Conservation (phyloP, 306 rosid species). For the Pyrus pyrifolia region DNA sequence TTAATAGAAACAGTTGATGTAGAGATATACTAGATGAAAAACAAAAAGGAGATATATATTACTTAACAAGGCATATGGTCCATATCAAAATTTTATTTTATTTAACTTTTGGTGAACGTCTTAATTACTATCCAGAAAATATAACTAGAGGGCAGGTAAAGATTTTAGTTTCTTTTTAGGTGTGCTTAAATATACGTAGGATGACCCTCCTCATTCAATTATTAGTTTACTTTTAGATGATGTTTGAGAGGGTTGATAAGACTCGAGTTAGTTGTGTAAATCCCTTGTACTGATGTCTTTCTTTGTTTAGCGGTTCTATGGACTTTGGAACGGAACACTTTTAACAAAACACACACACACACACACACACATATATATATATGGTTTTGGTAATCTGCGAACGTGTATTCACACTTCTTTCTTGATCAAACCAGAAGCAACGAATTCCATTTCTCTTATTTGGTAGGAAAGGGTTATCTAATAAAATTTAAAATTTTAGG, state of each 20-base stretch:
- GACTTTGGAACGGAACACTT: too few species aligned
- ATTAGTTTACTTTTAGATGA: too few species aligned
- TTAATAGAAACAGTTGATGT: not conserved
- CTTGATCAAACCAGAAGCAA: slow-evolving; percentile 16
- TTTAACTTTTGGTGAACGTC: not conserved
- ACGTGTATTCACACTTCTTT: slow-evolving; percentile 1
- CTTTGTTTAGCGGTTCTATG: too few species aligned
- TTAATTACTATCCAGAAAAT: not conserved
- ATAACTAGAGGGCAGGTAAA: not conserved
- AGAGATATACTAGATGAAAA: too few species aligned
- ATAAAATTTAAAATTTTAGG: slow-evolving; percentile 6
- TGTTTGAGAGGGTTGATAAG: too few species aligned
- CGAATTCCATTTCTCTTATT: slow-evolving; percentile 3
- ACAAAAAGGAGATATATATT: not conserved
- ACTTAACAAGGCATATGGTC: not conserved
- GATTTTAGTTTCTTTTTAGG: not conserved
- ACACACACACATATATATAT: too few species aligned
- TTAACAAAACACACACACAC: too few species aligned
- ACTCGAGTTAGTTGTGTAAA: too few species aligned
- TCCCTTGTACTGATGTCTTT: too few species aligned
- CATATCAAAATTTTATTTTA: not conserved
- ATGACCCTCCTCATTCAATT: too few species aligned
- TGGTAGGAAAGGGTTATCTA: slow-evolving; percentile 13
- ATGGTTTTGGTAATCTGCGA: not conserved
- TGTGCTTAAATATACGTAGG: not conserved